These are phyloP conservation scores for Agmasoma carcini DNA, from an alignment of 371 early-diverging fungal genomes.

Conservation along the genomic window DNA sequence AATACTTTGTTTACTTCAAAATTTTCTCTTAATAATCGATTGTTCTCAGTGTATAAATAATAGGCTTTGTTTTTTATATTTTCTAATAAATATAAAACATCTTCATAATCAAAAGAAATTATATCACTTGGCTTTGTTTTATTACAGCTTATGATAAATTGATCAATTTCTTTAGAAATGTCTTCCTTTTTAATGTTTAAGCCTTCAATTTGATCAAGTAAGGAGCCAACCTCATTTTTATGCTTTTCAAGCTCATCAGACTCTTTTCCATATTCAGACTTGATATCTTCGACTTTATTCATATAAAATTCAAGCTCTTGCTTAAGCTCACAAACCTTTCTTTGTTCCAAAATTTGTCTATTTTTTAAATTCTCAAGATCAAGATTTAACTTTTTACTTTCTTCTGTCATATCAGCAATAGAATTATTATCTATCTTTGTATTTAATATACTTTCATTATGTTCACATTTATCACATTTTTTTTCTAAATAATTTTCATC, in stretches of 20 bases:
- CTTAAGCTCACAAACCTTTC: not conserved
- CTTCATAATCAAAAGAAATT: not conserved
- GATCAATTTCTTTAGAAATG: not conserved
- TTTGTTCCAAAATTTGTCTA: not conserved
- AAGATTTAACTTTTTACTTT: not conserved
- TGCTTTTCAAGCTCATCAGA: not conserved
- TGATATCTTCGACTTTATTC: not conserved
- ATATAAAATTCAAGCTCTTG: not conserved
- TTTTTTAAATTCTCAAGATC: not conserved
- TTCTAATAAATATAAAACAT: not conserved
- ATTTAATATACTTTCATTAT: no score
- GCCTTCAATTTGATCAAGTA: not conserved
- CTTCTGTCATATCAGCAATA: no score
- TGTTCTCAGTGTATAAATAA: constrained; percentile 16
- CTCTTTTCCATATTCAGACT: not conserved
- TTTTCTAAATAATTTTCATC: not conserved
- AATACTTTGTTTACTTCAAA: no score
- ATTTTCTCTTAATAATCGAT: not conserved
- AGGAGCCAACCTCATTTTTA: not conserved
- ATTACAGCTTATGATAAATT: not conserved
- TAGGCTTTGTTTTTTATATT: constrained; percentile 7
- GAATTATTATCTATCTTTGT: no score
- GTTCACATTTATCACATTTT: not conserved
- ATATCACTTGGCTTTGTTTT: not conserved
- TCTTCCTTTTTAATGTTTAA: not conserved